phyloP scores from a whole-genome alignment of 768 basidiomycete genomes.

The Mycena indigotica region DNA sequence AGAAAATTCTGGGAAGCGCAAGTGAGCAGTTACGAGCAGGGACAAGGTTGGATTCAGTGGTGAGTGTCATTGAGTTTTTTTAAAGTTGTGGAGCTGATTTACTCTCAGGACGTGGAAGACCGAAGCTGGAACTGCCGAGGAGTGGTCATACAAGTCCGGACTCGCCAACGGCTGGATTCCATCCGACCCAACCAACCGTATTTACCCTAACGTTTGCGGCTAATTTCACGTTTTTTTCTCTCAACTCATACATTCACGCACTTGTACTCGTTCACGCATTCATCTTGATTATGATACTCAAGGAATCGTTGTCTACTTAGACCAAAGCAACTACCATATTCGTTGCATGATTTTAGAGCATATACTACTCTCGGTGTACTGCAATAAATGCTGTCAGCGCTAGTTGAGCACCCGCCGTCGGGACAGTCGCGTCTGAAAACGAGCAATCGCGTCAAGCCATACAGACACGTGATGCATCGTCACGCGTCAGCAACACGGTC shows the following conservation, averaged over 20 bases:
- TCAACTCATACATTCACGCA: background rate
- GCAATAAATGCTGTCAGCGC: no score
- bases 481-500: no score
- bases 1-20: slow-evolving; percentile 86
- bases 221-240: slow-evolving; percentile 26
- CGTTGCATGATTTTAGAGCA: no score
- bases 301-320: no score
- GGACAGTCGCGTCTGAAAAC: no score
- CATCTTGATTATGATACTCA: no score
- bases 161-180: slow-evolving; percentile 86
- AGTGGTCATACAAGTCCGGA: slow-evolving; percentile 89
- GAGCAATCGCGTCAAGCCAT: no score
- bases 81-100: background rate
- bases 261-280: background rate
- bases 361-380: no score
- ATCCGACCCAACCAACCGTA: slow-evolving; percentile 44
- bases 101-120: slow-evolving; percentile 69
- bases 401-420: no score
- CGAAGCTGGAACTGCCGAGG: slow-evolving; percentile 64
- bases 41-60: slow-evolving; percentile 76
- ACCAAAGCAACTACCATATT: no score
- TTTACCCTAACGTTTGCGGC: slow-evolving; percentile 68
- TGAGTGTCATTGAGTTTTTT: background rate
- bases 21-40: slow-evolving; percentile 68
- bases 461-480: background rate